These are phyloP conservation scores for Bruguiera gymnorhiza DNA, from an alignment of 345 rosid species.

Conservation along the genomic window DNA sequence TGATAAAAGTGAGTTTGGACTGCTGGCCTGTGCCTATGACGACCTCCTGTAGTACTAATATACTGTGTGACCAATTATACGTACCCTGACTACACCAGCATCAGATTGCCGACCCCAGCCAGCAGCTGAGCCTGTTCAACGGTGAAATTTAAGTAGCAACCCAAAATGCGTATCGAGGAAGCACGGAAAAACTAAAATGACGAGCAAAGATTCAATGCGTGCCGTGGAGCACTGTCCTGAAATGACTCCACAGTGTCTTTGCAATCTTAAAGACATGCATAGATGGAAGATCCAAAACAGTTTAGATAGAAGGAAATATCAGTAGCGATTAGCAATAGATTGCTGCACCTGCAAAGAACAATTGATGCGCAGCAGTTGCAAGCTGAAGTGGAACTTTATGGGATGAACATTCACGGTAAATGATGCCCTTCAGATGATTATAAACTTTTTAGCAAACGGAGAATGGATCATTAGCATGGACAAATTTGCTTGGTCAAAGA, in stretches of 20 bases:
- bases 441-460: too few relatives aligned
- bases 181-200: too few relatives aligned
- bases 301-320: background rate
- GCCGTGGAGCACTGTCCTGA: too few relatives aligned
- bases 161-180: background rate
- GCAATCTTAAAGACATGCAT: too few relatives aligned
- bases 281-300: background rate
- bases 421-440: slow-evolving; percentile 66
- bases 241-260: too few relatives aligned
- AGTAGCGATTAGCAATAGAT: background rate
- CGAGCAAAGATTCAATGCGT: background rate
- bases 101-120: slow-evolving; percentile 96
- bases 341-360: slow-evolving; percentile 69
- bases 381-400: slow-evolving; percentile 79
- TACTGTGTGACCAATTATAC: background rate
- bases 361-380: slow-evolving; percentile 75
- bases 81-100: slow-evolving; percentile 95
- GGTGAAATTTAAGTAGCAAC: slow-evolving; percentile 5
- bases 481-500: slow-evolving; percentile 3
- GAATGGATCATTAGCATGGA: background rate
- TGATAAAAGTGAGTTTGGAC: background rate
- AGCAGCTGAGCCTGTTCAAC: slow-evolving; percentile 80
- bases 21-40: background rate
- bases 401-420: slow-evolving; percentile 61
- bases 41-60: background rate